phyloP scores from a whole-genome alignment of 306 rosid species.

The Hippophae tibetana region DNA sequence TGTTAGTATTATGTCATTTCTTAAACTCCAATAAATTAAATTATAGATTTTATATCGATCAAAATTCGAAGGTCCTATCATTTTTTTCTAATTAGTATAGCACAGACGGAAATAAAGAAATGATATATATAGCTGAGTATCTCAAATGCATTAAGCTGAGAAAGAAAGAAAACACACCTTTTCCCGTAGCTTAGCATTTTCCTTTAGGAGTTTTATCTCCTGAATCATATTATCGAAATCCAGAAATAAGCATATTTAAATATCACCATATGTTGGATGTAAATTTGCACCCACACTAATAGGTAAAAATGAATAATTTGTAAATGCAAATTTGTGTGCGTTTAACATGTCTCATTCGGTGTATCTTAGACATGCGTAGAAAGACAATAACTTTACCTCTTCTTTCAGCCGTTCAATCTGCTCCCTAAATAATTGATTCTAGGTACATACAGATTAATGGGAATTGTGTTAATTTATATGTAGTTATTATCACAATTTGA shows the following conservation, averaged over 20 bases:
- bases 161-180: slow-evolving; percentile 31
- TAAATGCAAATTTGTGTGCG: not conserved
- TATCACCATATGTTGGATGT: not conserved
- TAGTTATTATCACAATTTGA: too few species aligned
- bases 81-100: too few species aligned
- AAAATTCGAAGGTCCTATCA: too few species aligned
- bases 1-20: too few species aligned
- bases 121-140: not conserved
- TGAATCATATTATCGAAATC: slow-evolving; percentile 14
- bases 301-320: not conserved
- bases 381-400: slow-evolving; percentile 34
- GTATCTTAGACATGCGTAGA: not conserved
- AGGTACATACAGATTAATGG: not conserved
- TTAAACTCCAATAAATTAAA: not conserved
- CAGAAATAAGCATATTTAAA: not conserved
- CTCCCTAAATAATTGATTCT: slow-evolving; percentile 54
- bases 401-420: slow-evolving; percentile 52
- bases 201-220: slow-evolving; percentile 47
- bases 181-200: slow-evolving; percentile 42
- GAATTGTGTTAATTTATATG: not conserved
- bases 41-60: not conserved
- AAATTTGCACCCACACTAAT: not conserved
- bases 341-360: too few species aligned
- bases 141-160: not conserved
- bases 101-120: not conserved